A percentile compares a stretch with the other conserved stretches of the same genome.
Evolutionary conservation across 148 eudicot genomes (phyloP).

Genomic region (Heliosperma pusillum): DNA sequence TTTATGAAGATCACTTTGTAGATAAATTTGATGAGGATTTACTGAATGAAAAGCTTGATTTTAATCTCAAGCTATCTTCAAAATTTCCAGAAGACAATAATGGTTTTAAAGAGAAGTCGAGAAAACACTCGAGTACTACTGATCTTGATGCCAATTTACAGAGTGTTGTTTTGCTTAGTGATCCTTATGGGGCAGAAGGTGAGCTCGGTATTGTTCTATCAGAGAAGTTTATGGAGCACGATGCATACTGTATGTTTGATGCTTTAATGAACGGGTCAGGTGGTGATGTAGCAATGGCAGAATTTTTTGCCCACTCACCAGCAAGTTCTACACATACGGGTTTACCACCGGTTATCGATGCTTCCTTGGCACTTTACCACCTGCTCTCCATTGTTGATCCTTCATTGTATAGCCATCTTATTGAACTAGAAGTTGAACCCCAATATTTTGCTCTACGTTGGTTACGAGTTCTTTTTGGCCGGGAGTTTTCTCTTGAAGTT

Average conservation of each 20-base stretch:
- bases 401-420: slow-evolving; percentile 79
- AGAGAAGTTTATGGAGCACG: slow-evolving; percentile 90
- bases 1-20: slow-evolving; percentile 72
- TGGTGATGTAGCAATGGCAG: slow-evolving; percentile 82
- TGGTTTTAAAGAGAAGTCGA: slow-evolving; percentile 33
- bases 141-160: slow-evolving; percentile 71
- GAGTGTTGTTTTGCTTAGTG: slow-evolving; percentile 64
- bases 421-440: slow-evolving; percentile 94
- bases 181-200: slow-evolving; percentile 98
- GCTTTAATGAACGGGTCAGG: slow-evolving; percentile 86
- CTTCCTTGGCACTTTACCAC: slow-evolving; percentile 81
- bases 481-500: slow-evolving; percentile 76
- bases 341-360: slow-evolving; percentile 81
- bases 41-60: slow-evolving; percentile 62
- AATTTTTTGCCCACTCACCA: slow-evolving; percentile 68
- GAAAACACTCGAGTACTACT: slow-evolving; percentile 39
- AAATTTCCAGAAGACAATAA: slow-evolving; percentile 41
- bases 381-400: slow-evolving; percentile 80
- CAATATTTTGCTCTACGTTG: slow-evolving; percentile 96
- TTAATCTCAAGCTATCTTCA: slow-evolving; percentile 58
- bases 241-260: slow-evolving; percentile 88
- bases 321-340: slow-evolving; percentile 44
- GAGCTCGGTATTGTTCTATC: slow-evolving; percentile 89
- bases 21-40: slow-evolving; percentile 84
- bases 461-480: slow-evolving; percentile 91